Conservation (phyloP, 345 rosid genomes). For the Euphorbia peplus region DNA sequence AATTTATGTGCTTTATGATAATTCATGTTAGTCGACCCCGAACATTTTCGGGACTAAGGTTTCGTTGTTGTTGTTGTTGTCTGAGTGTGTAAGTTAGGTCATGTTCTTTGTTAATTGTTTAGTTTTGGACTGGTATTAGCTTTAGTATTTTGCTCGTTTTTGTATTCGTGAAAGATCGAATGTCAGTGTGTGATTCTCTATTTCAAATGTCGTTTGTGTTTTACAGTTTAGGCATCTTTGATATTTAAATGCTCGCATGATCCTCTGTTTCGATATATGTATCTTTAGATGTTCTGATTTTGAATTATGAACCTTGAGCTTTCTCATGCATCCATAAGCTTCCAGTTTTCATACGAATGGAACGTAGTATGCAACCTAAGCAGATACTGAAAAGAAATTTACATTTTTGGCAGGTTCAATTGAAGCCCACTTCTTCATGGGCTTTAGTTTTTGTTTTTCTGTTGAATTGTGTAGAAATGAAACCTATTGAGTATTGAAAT, state of each 20-base stretch:
- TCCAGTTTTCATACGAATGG: background rate
- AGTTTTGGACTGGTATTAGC: no score
- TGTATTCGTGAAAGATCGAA: background rate
- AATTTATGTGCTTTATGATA: no score
- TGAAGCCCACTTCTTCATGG: slow-evolving; percentile 89
- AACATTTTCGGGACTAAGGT: no score
- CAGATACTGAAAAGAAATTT: background rate
- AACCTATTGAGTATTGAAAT: no score
- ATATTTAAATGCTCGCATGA: background rate
- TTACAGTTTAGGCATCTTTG: background rate
- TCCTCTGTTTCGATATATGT: background rate
- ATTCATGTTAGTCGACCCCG: no score
- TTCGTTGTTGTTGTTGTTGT: slow-evolving; percentile 1
- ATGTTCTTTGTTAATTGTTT: no score
- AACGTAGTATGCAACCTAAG: background rate
- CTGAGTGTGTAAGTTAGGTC: background rate
- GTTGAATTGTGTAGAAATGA: background rate
- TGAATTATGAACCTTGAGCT: background rate
- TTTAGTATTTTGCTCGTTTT: no score
- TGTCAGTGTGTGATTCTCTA: no score
- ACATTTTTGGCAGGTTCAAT: slow-evolving; percentile 63
- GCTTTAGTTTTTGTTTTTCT: slow-evolving; percentile 30
- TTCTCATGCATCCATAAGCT: background rate
- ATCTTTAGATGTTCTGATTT: background rate
- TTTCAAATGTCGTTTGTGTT: background rate